A percentile compares a stretch with the other conserved stretches of the same genome.
Conservation (phyloP, 306 rosid genomes). For the Vigna reflexopilosa region DNA sequence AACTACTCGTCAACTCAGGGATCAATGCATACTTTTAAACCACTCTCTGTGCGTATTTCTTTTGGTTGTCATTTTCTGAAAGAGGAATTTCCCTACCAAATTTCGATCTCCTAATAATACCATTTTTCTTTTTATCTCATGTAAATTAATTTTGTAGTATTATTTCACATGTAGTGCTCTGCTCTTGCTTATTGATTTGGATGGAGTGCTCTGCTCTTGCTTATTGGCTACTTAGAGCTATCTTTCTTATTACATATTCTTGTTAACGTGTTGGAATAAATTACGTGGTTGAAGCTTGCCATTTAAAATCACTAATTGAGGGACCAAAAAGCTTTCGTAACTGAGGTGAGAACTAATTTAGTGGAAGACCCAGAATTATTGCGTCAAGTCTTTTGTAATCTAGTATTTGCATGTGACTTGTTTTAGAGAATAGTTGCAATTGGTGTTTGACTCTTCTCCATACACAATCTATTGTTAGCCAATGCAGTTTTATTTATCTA, state of each 20-base stretch:
- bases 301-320: background rate
- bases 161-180: no score
- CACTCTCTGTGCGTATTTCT: background rate
- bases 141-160: no score
- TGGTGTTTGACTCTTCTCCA: slow-evolving; percentile 30
- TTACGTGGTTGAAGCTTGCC: slow-evolving; percentile 17
- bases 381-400: slow-evolving; percentile 44
- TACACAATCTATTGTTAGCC: background rate
- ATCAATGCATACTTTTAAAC: slow-evolving; percentile 7
- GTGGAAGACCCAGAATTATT: slow-evolving; percentile 38
- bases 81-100: background rate
- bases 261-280: background rate
- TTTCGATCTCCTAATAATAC: background rate
- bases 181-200: background rate
- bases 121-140: background rate
- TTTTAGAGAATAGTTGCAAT: slow-evolving; percentile 1
- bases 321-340: slow-evolving; percentile 27
- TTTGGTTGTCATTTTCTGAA: slow-evolving; percentile 38
- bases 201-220: background rate
- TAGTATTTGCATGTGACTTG: slow-evolving; percentile 29
- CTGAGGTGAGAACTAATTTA: background rate
- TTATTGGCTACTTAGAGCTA: background rate
- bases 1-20: slow-evolving; percentile 37
- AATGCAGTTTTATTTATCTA: background rate
- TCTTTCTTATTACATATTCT: background rate